These are phyloP conservation scores for Fusarium pininemorale DNA, from an alignment of 2,329 filamentous ascomycete species.

Conservation along the genomic window DNA sequence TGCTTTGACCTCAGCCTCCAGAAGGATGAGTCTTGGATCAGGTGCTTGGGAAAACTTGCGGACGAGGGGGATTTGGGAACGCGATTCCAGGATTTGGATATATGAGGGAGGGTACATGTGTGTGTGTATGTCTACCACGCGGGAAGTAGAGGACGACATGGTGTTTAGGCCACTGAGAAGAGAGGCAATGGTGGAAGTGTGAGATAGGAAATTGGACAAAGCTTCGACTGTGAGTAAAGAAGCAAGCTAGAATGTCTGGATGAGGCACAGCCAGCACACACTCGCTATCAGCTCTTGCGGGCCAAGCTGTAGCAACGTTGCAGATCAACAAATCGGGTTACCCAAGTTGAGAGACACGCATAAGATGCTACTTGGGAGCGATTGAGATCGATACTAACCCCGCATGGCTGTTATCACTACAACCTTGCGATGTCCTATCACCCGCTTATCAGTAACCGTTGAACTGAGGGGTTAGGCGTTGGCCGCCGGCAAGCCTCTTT, in stretches of 20 bases:
- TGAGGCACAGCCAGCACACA: not conserved
- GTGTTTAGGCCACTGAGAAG: not conserved
- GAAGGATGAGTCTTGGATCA: constrained; percentile 72
- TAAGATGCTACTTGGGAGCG: not conserved
- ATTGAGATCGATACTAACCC: constrained; percentile 5
- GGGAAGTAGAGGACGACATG: constrained; percentile 49
- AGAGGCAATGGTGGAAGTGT: not conserved
- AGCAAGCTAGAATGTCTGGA: not conserved
- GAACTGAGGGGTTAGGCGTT: constrained; percentile 5
- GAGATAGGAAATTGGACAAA: not conserved
- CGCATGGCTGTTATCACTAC: constrained; percentile 21
- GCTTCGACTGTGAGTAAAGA: not conserved
- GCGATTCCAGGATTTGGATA: constrained; percentile 67
- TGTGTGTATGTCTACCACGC: constrained; percentile 73
- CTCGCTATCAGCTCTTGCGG: not conserved
- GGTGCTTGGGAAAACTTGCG: constrained; percentile 67
- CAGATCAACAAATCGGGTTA: constrained; percentile 16
- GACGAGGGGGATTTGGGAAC: constrained; percentile 74
- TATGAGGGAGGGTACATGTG: constrained; percentile 75
- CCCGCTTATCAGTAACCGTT: constrained; percentile 25
- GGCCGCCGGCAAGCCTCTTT: constrained; percentile 2
- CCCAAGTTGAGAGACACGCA: constrained; percentile 15
- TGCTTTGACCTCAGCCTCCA: constrained; percentile 60
- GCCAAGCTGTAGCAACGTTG: constrained; percentile 12
- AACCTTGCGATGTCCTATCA: not conserved